Conservation (phyloP, 1,284 basidiomycete species). For the Ganoderma sinense region DNA sequence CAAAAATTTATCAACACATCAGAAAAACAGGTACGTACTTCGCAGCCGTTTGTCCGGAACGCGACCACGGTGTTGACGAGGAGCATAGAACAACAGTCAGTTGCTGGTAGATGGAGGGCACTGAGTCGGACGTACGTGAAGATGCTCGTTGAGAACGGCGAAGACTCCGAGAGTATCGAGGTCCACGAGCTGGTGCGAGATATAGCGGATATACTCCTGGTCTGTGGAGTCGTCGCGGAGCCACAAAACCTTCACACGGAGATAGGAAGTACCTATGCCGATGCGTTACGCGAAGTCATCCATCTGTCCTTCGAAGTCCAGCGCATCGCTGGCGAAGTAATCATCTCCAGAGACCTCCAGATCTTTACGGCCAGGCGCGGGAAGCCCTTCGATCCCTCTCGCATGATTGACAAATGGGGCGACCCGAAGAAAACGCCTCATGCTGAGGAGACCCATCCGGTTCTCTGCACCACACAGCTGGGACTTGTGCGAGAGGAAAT, state of each 20-base stretch:
- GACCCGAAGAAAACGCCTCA: conserved; percentile 8
- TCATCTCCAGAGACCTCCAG: conserved; percentile 54
- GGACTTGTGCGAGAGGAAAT: conserved; percentile 42
- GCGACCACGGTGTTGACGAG: neutral
- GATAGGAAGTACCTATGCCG: conserved; percentile 38
- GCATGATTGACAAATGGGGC: conserved; percentile 54
- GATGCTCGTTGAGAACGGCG: conserved; percentile 39
- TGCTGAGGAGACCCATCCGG: neutral
- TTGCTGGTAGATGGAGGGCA: conserved; percentile 61
- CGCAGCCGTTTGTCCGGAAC: neutral
- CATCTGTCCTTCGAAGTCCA: conserved; percentile 52
- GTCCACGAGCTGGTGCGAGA: conserved; percentile 27
- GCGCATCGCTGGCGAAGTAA: conserved; percentile 57
- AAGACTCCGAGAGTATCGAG: conserved; percentile 27
- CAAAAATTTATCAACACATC: conserved; percentile 54
- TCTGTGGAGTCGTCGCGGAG: conserved; percentile 52
- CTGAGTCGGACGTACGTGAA: conserved; percentile 54
- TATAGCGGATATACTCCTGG: conserved; percentile 52
- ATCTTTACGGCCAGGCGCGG: conserved; percentile 42
- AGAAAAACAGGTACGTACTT: conserved; percentile 49
- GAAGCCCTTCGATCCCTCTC: conserved; percentile 43
- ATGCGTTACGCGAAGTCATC: conserved; percentile 50
- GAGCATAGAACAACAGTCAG: conserved; percentile 55
- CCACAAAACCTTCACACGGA: conserved; percentile 36
- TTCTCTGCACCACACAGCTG: conserved; percentile 46